Percentiles rank a stretch among this genome's conserved stretches.
These are phyloP conservation scores for Microsporum canis DNA, from an alignment of 2,329 filamentous ascomycete species.

Conservation along the genomic window DNA sequence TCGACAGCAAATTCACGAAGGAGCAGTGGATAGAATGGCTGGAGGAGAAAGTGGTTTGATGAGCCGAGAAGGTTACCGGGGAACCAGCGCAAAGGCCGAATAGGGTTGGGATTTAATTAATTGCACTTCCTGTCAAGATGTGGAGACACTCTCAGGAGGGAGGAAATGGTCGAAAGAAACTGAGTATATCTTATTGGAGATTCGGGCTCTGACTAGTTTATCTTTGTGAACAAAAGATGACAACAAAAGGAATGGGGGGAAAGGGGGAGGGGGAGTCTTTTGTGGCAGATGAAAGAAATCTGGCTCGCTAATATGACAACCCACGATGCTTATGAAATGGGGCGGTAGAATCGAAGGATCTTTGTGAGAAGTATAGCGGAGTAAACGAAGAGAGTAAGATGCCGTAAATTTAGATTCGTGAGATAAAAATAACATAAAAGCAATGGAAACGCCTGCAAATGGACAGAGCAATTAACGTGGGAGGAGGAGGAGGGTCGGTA, in stretches of 20 bases:
- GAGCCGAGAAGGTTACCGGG: neutral
- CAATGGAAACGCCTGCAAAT: conserved; percentile 9
- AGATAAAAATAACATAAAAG: neutral
- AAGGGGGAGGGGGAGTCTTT: neutral
- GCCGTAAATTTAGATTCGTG: conserved; percentile 2
- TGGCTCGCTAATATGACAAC: neutral
- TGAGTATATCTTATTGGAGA: neutral
- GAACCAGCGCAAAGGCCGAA: neutral
- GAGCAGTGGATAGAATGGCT: conserved; percentile 84
- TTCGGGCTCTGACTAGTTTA: neutral
- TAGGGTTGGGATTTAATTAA: neutral
- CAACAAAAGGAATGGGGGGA: neutral
- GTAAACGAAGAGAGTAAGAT: neutral
- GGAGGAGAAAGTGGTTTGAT: conserved; percentile 33
- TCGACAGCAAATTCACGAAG: conserved; percentile 65
- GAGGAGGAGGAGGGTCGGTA: neutral
- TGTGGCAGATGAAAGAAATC: neutral
- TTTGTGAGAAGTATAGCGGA: neutral
- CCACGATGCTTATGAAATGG: neutral
- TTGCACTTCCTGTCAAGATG: neutral
- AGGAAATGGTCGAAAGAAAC: neutral
- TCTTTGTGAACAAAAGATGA: neutral
- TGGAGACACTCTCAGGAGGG: neutral
- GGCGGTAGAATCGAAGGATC: neutral
- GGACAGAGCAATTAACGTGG: conserved; percentile 1